These are phyloP conservation scores for Aureobasidium sp. DNA, from an alignment of 2,329 filamentous ascomycete species.

Conservation along the genomic window DNA sequence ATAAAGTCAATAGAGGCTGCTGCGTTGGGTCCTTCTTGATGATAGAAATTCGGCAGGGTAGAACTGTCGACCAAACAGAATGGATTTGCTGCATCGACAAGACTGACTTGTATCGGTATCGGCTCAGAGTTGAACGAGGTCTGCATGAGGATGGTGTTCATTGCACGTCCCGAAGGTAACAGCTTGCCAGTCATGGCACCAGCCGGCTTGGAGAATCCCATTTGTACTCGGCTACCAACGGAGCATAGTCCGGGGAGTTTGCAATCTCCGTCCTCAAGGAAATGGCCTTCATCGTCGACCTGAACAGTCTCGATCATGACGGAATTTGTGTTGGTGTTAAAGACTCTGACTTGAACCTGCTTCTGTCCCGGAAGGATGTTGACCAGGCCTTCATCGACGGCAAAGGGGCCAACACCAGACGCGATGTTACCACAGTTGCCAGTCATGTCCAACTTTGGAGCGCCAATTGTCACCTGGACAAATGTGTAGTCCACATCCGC, in stretches of 20 bases:
- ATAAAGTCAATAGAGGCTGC: conserved; percentile 19
- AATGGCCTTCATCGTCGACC: conserved; percentile 22
- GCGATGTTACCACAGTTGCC: conserved; percentile 24
- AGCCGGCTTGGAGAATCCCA: conserved; percentile 20
- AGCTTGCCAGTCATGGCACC: conserved; percentile 22
- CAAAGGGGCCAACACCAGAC: conserved; percentile 22
- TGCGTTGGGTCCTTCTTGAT: conserved; percentile 10
- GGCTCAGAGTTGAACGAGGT: background rate
- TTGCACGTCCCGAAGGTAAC: conserved; percentile 18
- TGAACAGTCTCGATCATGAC: conserved; percentile 22
- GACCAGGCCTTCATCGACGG: conserved; percentile 22
- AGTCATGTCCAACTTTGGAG: conserved; percentile 21
- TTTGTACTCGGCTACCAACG: conserved; percentile 19
- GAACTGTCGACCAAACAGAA: conserved; percentile 19
- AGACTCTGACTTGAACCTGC: conserved; percentile 20
- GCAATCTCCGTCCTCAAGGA: conserved; percentile 23
- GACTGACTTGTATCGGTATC: conserved; percentile 20
- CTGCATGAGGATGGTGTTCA: conserved; percentile 17
- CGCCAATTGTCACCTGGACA: conserved; percentile 21
- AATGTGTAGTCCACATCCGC: conserved; percentile 24
- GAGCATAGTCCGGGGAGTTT: conserved; percentile 18
- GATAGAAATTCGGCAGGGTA: conserved; percentile 16
- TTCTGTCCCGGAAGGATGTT: conserved; percentile 18
- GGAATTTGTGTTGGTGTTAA: conserved; percentile 23
- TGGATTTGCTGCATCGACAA: conserved; percentile 22